Conservation (phyloP, 2,329 filamentous ascomycete genomes). For the Paracorniculantispora psalliotae region DNA sequence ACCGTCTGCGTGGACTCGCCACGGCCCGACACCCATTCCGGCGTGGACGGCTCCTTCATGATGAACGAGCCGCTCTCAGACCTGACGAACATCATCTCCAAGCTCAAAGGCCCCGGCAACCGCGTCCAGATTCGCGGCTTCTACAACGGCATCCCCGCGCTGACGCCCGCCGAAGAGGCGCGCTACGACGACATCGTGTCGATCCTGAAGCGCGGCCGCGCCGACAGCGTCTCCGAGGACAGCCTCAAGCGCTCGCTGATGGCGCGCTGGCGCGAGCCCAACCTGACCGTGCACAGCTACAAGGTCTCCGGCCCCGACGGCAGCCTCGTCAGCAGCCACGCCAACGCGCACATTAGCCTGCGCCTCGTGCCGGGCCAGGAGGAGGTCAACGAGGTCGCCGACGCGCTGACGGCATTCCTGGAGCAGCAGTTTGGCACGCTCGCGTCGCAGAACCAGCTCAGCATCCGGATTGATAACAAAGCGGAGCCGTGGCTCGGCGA, state of each 20-base stretch:
- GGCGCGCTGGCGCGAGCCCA: conserved; percentile 92
- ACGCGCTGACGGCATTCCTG: conserved; percentile 62
- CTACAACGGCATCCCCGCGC: conserved; percentile 74
- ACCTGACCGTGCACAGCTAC: conserved; percentile 88
- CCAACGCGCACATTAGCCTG: conserved; percentile 82
- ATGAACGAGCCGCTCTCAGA: conserved; percentile 91
- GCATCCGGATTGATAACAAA: conserved; percentile 81
- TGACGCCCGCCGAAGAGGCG: conserved; percentile 70
- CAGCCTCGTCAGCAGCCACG: conserved; percentile 84
- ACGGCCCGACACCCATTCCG: conserved; percentile 86
- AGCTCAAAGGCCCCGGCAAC: conserved; percentile 75
- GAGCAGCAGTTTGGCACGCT: conserved; percentile 66
- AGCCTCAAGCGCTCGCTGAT: conserved; percentile 80
- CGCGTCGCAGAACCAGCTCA: conserved; percentile 74
- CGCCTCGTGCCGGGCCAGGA: conserved; percentile 94
- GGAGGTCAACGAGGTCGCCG: conserved; percentile 72
- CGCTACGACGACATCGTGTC: conserved; percentile 81
- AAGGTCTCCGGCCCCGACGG: conserved; percentile 89
- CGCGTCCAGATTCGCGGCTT: conserved; percentile 81
- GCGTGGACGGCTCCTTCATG: conserved; percentile 90
- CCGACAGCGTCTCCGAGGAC: conserved; percentile 53
- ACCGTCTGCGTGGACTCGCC: conserved; percentile 83
- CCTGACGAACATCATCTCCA: conserved; percentile 75
- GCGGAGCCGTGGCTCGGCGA: conserved; percentile 96
- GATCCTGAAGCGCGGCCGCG: conserved; percentile 68